Conservation (phyloP, 108 stramenopile species). For the Licmophora abbreviata region DNA sequence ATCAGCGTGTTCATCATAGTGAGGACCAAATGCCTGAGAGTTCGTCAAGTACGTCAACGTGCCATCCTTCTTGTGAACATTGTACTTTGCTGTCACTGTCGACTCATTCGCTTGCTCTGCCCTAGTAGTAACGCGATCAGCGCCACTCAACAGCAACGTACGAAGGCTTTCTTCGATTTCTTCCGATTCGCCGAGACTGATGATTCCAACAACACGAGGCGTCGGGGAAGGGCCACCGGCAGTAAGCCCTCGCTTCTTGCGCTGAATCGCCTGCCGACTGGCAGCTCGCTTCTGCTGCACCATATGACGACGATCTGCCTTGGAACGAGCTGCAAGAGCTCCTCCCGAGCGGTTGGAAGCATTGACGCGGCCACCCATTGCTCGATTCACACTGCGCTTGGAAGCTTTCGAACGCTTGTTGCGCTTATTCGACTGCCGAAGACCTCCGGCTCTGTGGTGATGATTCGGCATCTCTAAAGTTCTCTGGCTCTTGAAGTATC, state of each 20-base stretch:
- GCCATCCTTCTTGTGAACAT: conserved; percentile 70
- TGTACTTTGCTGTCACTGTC: conserved; percentile 57
- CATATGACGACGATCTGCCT: conserved; percentile 63
- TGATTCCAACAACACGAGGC: conserved; percentile 83
- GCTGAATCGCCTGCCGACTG: conserved; percentile 29
- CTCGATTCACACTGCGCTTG: conserved; percentile 51
- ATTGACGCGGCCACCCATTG: conserved; percentile 58
- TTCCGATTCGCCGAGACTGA: conserved; percentile 54
- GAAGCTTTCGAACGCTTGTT: conserved; percentile 71
- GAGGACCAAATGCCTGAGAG: conserved; percentile 56
- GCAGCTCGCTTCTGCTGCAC: conserved; percentile 54
- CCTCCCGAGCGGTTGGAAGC: conserved; percentile 11
- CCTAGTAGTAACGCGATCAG: conserved; percentile 27
- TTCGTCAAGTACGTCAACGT: conserved; percentile 73
- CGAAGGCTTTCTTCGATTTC: conserved; percentile 54
- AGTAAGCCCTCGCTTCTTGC: conserved; percentile 36
- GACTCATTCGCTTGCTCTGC: conserved; percentile 11
- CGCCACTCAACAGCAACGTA: conserved; percentile 22
- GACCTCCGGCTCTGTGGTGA: conserved; percentile 43
- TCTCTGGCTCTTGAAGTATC: too few species aligned
- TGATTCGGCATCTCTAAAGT: conserved; percentile 39
- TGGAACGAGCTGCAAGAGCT: conserved; percentile 25
- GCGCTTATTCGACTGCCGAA: conserved; percentile 70
- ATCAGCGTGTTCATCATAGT: conserved; percentile 43
- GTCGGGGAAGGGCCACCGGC: conserved; percentile 27